Evolutionary conservation across 768 basidiomycete genomes (phyloP), one percentile per base, ranked within the genome.

Genomic region (Tulasnella sp.): DNA sequence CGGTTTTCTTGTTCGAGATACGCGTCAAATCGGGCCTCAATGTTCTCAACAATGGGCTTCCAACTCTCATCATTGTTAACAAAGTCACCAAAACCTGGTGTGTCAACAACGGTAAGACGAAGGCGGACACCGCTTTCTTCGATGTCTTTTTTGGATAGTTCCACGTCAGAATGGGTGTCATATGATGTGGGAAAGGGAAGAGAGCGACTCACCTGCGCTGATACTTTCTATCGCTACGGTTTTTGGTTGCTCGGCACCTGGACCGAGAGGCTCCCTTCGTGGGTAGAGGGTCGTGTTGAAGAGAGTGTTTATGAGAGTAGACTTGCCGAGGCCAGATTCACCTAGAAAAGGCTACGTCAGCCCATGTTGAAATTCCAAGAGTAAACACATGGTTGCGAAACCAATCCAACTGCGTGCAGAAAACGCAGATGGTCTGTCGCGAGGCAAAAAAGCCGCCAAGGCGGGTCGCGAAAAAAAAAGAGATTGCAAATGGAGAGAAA

Each of bases 41-140:
- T 95, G 71, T 96, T 90, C 66, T 98, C 92, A 16, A 96, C 77
- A 58, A 99, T 93, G 46, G 95, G 95, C 66, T 87, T 91, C 95
- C 95, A 99, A 66, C 93, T 91, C 63, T 95, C 90, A 60, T 95
- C 89, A 66, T 99, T 99, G 74, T 99, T 96, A 63, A 98, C 92
- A 66, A 95, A 98, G 66, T 99, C 95, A 55, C 95, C 95, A 62
- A 96, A 99, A 29, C 95, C 95, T 51, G 95, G 95, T 25, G 92
- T 99, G 65, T 99, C 95, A 57, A 99, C 95, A 56, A 99, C 93
- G n/a, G 91, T 98, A 51, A 99, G 70, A 63, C 91, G 90, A 37
- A 98, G 78, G 59, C 92, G 79, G 35, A 98, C 95, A 53, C 92
- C 93, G 54, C 85, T 93, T 72, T 99, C 95, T 71, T 98, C 93